Base-by-base conservation (phyloP, 169 alveolate genomes). In the Perkinsus marinus region DNA sequence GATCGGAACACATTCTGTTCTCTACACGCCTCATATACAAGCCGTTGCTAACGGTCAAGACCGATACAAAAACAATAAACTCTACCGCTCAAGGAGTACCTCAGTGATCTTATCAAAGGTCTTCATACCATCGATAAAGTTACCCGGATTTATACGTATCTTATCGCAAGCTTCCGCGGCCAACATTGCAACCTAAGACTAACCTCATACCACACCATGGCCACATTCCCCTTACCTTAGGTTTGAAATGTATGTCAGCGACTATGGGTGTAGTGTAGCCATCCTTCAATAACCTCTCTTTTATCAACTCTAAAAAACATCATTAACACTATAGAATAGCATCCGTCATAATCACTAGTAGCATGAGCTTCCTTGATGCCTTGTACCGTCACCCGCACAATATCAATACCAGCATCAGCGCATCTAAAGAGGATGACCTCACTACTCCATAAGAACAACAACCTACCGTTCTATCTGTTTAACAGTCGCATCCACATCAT, bases 101-200 rank as follows among this genome's bases (percentile, higher is more conserved):
- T 39, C 37, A n/a, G 37, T 39, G 38, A n/a, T 36, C 68, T 92
- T 90, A 6, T 79, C 93, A 57, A 91, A 96, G 34, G 93, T 94
- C 93, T 96, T 96, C 41, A 95, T 91, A 22, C 98, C 98, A 91
- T 95, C 97, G 10, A 94, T 97, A 68, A 92, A 96, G 92, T 96
- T 96, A 0, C 98, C 98, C 22, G 98, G 98, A 69, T 96, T 96
- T 34, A 96, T 94, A 17, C 98, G 93, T 22, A 96, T 95, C 92
- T 96, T 96, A 69, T 96, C 98, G 92, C 92, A 96, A n/a, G 92
- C 94, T 10, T 95, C 97, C 2, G 97, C 97, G 39, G 96, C 95
- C 93, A 95, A 90, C 90, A 95, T 69, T 34, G 97, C 97, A 39
- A 96, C 96, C 96, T 94, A 91, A 0, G 5, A 3, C 9, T 3